Base-by-base conservation (phyloP, 2,329 filamentous ascomycete species). In the Botrytis pseudocinerea region DNA sequence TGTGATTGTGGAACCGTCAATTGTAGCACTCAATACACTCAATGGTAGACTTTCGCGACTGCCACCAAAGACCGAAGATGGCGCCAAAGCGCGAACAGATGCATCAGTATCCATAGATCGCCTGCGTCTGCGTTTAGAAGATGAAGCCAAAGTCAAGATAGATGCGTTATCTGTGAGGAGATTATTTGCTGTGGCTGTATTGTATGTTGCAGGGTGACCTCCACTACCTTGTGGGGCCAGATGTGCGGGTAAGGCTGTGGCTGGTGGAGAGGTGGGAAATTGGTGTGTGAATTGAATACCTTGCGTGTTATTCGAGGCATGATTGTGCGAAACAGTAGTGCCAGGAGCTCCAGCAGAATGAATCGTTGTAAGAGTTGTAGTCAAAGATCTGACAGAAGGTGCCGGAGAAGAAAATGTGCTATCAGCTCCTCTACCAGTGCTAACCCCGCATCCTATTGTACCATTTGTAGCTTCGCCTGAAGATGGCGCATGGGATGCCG, bases 71-170 rank as follows among this genome's bases (percentile, higher is more conserved):
- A 95, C 85, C 0, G 92, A 95, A 0, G 91, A 93, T 0, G 93
- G 93, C 1, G 93, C 92, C n/a, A 97, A 84, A 3, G 93, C 93
- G 61, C 93, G 91, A 57, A 96, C 92, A 0, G 92, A 95, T 8
- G 93, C 93, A 80, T 96, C 92, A 25, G 93, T 96, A 81, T 96
- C 93, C 82, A 95, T 90, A 44, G 92, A 95, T 74, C 93, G 89
- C 66, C 93, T 88, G 51, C 93, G 90, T 42, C 91, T 88, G 54
- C 91, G 89, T 83, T 95, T 94, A 76, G 91, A 93, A 0, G 92
- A 95, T 6, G 93, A 95, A 3, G 93, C 93, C 22, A 97, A 86
- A 0, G 93, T 97, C 74, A 97, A 83, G 77, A 97, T 95, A 40
- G 93, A 95, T 35, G 93, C 93, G 80, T 97, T 93, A 81, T 97